phyloP scores from a whole-genome alignment of 1,284 basidiomycete genomes.

The Inonotus hispidus region DNA sequence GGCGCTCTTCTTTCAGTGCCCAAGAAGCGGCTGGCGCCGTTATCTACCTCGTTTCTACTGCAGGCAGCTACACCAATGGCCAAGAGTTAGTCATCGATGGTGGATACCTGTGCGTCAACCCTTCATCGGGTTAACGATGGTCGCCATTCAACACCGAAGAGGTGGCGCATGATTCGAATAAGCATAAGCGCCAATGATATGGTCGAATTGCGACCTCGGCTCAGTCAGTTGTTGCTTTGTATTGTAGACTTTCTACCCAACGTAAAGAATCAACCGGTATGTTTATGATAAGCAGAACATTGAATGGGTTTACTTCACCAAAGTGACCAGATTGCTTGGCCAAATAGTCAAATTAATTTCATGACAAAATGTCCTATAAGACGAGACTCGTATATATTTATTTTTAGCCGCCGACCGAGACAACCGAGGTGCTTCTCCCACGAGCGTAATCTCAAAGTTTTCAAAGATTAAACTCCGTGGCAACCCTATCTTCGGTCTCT shows the following conservation, averaged over 20 bases:
- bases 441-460: background rate
- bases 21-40: slow-evolving; percentile 71
- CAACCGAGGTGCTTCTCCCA: background rate
- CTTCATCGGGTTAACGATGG: slow-evolving; percentile 28
- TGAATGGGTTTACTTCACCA: too few species aligned
- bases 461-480: background rate
- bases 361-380: too few species aligned
- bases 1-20: slow-evolving; percentile 36
- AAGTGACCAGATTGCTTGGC: too few species aligned
- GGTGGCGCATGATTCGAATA: background rate
- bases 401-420: background rate
- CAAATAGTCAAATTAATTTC: too few species aligned
- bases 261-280: too few species aligned
- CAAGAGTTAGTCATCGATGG: slow-evolving; percentile 73
- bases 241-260: too few species aligned
- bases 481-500: background rate
- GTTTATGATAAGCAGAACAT: too few species aligned
- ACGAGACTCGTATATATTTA: too few species aligned
- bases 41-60: slow-evolving; percentile 64
- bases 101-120: slow-evolving; percentile 68
- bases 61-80: slow-evolving; percentile 68
- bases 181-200: background rate
- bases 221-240: too few species aligned
- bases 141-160: background rate
- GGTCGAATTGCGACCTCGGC: background rate